phyloP scores from a whole-genome alignment of 257 asterid species.

The Euphrasia confusa region DNA sequence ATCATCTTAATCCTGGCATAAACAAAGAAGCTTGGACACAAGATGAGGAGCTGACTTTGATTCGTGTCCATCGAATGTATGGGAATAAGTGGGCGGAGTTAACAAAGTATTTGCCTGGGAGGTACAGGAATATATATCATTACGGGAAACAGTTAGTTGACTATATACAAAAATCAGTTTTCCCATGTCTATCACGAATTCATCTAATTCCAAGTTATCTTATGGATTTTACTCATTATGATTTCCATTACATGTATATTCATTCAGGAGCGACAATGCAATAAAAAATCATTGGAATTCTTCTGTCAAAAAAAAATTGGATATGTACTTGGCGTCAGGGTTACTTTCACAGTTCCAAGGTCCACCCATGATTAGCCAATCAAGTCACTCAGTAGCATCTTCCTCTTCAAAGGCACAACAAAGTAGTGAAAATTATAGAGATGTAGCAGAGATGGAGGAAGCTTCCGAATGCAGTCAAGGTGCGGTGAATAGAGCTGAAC shows the following conservation, averaged over 20 bases:
- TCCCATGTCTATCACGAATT: conserved; percentile 18
- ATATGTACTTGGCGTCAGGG: conserved; percentile 74
- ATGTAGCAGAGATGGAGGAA: conserved; percentile 53
- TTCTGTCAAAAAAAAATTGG: conserved; percentile 91
- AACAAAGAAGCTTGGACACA: conserved; percentile 95
- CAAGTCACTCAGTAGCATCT: conserved; percentile 44
- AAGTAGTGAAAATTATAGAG: conserved; percentile 61
- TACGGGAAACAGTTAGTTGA: conserved; percentile 22
- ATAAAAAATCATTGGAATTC: conserved; percentile 94
- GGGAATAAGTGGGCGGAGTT: conserved; percentile 99
- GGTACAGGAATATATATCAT: conserved; percentile 38
- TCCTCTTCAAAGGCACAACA: conserved; percentile 57
- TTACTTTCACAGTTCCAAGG: conserved; percentile 66
- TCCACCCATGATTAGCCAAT: conserved; percentile 38
- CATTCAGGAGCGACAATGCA: conserved; percentile 85
- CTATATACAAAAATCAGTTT: conserved; percentile 15
- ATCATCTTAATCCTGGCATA: conserved; percentile 84
- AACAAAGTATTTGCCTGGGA: conserved; percentile 83
- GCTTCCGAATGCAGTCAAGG: conserved; percentile 72
- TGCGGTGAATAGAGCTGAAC: conserved; percentile 32
- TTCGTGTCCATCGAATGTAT: conserved; percentile 74
- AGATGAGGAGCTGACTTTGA: conserved; percentile 83
- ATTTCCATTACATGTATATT: conserved; percentile 24
- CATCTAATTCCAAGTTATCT: conserved; percentile 18
- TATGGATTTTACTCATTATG: conserved; percentile 19